Evolutionary conservation across 2,329 filamentous ascomycete species (phyloP), one percentile per base, ranked within the genome.

Genomic region (Cladosporium colombiae): DNA sequence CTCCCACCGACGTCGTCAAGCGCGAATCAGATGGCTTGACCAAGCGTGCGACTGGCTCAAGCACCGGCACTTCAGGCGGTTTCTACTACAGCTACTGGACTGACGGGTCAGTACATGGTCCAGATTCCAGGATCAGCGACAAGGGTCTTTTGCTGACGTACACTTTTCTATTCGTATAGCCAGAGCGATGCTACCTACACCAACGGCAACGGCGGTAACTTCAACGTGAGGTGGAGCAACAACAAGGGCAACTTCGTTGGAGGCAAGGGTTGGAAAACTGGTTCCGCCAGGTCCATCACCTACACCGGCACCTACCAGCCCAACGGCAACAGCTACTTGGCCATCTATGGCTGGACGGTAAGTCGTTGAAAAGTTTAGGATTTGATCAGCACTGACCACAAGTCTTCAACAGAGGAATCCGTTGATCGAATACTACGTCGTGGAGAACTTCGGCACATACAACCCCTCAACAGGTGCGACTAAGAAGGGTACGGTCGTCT

Each of bases 1-100:
- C 63, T 5, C 63, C 63, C 21, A 40, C 63, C 49, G 63, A 65
- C 31, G 21, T 65, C 5, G 29, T 37, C 46, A 52, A 50, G 44
- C 63, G 63, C 44, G 63, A 65, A 14, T 10, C 63, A 18, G 29
- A 46, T 27, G 37, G 21, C 18, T 46, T 65, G 56, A 29, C 44
- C 14, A 57, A 60, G 56, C 63, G 68, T 69, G 69, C 76, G 67
- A 77, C 78, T 35, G 84, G 84, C 29, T 74, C 79, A 57, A 82
- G 79, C 69, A 75, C 77, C 13, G 85, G 85, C 62, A 83, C 79
- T 5, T 78, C 83, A 77, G 82, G 85, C 70, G 85, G 85, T 61
- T 88, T 81, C 78, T 88, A 84, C 79, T 88, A 84, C 76, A 85
- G 83, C 5, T 87, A 81, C 79, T 88, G 85, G 85, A 85, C 82